Evolutionary conservation across 1,284 basidiomycete genomes (phyloP).

Genomic region (Sporisorium iseilematis-ciliati): DNA sequence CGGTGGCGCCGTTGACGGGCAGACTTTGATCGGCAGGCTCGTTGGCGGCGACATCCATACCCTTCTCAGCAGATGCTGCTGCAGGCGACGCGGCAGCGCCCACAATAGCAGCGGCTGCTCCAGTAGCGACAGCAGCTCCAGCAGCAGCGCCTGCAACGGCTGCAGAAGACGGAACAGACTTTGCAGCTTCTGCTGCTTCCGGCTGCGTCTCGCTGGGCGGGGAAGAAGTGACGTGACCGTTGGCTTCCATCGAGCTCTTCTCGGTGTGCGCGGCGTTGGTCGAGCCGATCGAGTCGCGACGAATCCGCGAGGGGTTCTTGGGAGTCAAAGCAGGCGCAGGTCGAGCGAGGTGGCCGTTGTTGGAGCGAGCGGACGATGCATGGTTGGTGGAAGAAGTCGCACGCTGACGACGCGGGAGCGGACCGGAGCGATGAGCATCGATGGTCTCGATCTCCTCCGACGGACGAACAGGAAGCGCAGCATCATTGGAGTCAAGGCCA

Average conservation of each 20-base stretch:
- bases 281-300: conserved; percentile 20
- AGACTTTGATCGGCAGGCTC: background rate
- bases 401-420: conserved; percentile 22
- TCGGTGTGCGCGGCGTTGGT: conserved; percentile 16
- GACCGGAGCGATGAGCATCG: conserved; percentile 17
- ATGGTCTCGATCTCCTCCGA: conserved; percentile 50
- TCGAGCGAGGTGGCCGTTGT: conserved; percentile 16
- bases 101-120: conserved; percentile 27
- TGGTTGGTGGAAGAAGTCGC: conserved; percentile 26
- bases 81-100: conserved; percentile 24
- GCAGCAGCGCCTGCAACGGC: conserved; percentile 16
- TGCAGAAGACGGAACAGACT: conserved; percentile 1
- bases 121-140: conserved; percentile 13
- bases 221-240: conserved; percentile 23
- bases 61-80: background rate
- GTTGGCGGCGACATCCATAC: background rate
- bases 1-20: background rate
- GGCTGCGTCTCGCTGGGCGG: conserved; percentile 17
- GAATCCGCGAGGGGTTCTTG: conserved; percentile 30
- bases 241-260: conserved; percentile 31
- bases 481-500: conserved; percentile 12
- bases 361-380: conserved; percentile 11
- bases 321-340: conserved; percentile 26
- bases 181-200: background rate
- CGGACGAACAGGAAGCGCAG: background rate